Conservation (phyloP, 2,329 filamentous ascomycete genomes). For the Coleophoma eucalyptorum region DNA sequence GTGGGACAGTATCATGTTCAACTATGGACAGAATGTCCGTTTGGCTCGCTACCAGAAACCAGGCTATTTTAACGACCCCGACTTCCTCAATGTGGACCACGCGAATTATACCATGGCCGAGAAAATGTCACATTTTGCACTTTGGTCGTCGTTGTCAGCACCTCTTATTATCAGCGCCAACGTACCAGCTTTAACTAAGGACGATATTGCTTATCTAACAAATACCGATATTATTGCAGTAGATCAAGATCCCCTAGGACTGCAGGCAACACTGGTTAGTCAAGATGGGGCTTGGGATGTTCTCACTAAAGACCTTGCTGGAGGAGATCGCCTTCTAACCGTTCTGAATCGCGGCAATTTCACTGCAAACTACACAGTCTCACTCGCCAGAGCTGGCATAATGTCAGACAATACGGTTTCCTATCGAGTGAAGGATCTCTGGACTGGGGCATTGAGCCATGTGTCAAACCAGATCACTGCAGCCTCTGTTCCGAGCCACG, state of each 20-base stretch:
- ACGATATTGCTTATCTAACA: conserved; percentile 26
- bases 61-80: conserved; percentile 35
- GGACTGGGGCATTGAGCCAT: too few relatives aligned
- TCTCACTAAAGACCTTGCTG: conserved; percentile 20
- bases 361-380: too few relatives aligned
- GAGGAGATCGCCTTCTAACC: too few relatives aligned
- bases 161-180: conserved; percentile 39
- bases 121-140: conserved; percentile 39
- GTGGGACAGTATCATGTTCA: conserved; percentile 30
- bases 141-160: conserved; percentile 42
- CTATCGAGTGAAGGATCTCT: too few relatives aligned
- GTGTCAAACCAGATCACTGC: too few relatives aligned
- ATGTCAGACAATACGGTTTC: too few relatives aligned
- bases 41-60: conserved; percentile 27
- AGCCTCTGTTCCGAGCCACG: too few relatives aligned
- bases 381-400: too few relatives aligned
- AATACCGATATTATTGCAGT: conserved; percentile 32
- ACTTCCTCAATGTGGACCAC: conserved; percentile 38
- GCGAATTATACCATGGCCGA: conserved; percentile 31
- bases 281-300: conserved; percentile 39
- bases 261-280: conserved; percentile 38
- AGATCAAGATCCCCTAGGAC: conserved; percentile 30
- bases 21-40: conserved; percentile 22
- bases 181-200: conserved; percentile 23
- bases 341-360: too few relatives aligned